phyloP scores from a whole-genome alignment of 2,329 filamentous ascomycete genomes.

The Myotisia sp. region DNA sequence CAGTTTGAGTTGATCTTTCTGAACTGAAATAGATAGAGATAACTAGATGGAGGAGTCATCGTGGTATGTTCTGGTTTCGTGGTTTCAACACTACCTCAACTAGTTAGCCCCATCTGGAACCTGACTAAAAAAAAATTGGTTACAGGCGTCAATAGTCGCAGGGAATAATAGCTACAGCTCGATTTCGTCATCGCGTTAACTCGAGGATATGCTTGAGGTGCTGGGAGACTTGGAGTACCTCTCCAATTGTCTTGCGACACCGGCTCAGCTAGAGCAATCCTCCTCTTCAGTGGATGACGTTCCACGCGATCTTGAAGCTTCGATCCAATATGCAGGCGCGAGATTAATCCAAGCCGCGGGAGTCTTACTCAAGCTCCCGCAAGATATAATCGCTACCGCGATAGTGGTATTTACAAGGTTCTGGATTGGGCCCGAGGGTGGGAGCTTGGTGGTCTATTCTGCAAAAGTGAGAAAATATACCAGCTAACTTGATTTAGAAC shows the following conservation, averaged over 20 bases:
- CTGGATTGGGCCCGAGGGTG: slow-evolving; percentile 46
- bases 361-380: slow-evolving; percentile 66
- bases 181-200: no score
- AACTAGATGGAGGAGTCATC: no score
- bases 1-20: no score
- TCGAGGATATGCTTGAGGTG: not conserved
- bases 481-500: not conserved
- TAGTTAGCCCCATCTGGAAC: no score
- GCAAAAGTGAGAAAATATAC: slow-evolving; percentile 22
- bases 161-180: no score
- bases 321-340: slow-evolving; percentile 31
- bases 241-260: slow-evolving; percentile 33
- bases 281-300: slow-evolving; percentile 32
- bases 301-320: slow-evolving; percentile 28
- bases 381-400: slow-evolving; percentile 73
- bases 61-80: no score
- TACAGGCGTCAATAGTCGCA: no score
- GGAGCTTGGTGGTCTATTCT: slow-evolving; percentile 30
- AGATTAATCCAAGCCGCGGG: slow-evolving; percentile 36
- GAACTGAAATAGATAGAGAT: no score
- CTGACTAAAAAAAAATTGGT: no score
- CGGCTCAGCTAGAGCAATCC: slow-evolving; percentile 31
- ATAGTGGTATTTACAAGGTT: slow-evolving; percentile 70
- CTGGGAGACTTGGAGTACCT: slow-evolving; percentile 20
- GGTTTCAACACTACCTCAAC: no score